phyloP scores from a whole-genome alignment of 2,329 filamentous ascomycete genomes.

The Claviceps fusiformis region DNA sequence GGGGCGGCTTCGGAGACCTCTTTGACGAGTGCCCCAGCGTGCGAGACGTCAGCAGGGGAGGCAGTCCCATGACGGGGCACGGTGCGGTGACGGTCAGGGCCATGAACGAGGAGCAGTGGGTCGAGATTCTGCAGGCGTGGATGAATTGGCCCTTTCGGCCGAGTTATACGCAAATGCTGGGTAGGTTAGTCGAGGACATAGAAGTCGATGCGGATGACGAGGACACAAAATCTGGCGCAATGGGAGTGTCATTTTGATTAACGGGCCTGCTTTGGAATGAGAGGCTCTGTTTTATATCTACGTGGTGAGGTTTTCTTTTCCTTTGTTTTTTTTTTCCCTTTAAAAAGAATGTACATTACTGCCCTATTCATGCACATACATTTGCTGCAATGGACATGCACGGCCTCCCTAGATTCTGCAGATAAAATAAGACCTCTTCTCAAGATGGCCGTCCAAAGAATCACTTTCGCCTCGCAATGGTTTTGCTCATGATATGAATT shows the following conservation, averaged over 20 bases:
- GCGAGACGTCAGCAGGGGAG: conserved; percentile 33
- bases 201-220: conserved; percentile 14
- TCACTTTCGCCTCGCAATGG: too few species aligned
- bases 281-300: too few species aligned
- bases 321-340: too few species aligned
- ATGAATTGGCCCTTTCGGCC: conserved; percentile 53
- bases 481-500: too few species aligned
- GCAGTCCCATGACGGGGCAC: conserved; percentile 24
- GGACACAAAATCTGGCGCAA: conserved; percentile 11
- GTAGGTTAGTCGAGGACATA: conserved; percentile 21
- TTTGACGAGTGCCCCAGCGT: conserved; percentile 34
- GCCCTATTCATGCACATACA: too few species aligned
- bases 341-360: too few species aligned
- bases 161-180: conserved; percentile 32
- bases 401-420: too few species aligned
- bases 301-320: too few species aligned
- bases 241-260: neutral
- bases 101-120: conserved; percentile 40
- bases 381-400: too few species aligned
- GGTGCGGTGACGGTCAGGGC: conserved; percentile 31
- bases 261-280: neutral
- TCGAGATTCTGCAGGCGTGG: conserved; percentile 46
- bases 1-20: conserved; percentile 45
- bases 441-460: too few species aligned
- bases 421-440: too few species aligned